These are phyloP conservation scores for Lasiosphaeria miniovina DNA, from an alignment of 495 filamentous ascomycete genomes.

Conservation along the genomic window DNA sequence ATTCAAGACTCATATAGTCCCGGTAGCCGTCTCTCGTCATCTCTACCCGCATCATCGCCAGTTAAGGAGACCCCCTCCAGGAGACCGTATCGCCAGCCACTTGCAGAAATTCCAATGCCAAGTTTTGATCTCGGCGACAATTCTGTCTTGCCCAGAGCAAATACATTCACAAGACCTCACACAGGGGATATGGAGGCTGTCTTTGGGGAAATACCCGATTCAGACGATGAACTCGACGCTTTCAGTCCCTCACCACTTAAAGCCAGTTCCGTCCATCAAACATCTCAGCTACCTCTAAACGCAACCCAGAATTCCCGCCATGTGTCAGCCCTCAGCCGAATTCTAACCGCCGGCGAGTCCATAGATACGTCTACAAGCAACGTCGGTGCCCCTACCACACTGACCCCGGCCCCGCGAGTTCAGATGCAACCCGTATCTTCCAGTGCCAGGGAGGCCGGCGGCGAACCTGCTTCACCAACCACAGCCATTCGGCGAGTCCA, in stretches of 20 bases:
- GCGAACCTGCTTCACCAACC: constrained; percentile 19
- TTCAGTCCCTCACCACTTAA: constrained; percentile 25
- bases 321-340: neutral
- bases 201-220: constrained; percentile 38
- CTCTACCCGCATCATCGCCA: constrained; percentile 8
- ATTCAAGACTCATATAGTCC: constrained; percentile 42
- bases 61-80: constrained; percentile 14
- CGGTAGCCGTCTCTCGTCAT: constrained; percentile 24
- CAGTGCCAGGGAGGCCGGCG: neutral
- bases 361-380: neutral
- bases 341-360: neutral
- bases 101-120: constrained; percentile 25
- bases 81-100: constrained; percentile 18
- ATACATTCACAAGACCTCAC: constrained; percentile 11
- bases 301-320: neutral
- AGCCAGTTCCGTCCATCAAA: neutral
- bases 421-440: constrained; percentile 5
- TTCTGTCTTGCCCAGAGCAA: neutral
- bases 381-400: constrained; percentile 8
- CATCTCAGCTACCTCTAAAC: neutral
- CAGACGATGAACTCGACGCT: constrained; percentile 37
- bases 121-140: constrained; percentile 15
- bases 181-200: constrained; percentile 6
- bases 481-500: constrained; percentile 12
- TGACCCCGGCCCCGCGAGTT: constrained; percentile 1